Percentiles rank a stretch among this genome's conserved stretches.
Conservation (phyloP, 202 grass and related monocot genomes). For the Panicum hallii region DNA sequence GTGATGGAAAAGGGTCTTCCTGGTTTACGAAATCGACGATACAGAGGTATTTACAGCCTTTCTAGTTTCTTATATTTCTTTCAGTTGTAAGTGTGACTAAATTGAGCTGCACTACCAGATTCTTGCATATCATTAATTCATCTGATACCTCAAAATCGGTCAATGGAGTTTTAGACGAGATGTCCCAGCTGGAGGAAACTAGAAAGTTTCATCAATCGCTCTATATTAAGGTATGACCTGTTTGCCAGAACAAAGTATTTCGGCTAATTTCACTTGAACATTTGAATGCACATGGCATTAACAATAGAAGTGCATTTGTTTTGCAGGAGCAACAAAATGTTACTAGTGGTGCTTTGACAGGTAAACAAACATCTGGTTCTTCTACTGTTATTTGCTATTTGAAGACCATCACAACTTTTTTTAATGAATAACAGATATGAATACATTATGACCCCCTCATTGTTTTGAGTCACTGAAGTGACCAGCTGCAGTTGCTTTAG, state of each 20-base stretch:
- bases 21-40: conserved; percentile 94
- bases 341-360: conserved; percentile 55
- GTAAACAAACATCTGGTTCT: conserved; percentile 48
- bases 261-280: conserved; percentile 21
- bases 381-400: conserved; percentile 37
- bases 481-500: not conserved
- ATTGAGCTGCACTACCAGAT: conserved; percentile 56
- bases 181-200: conserved; percentile 96
- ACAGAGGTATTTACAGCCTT: conserved; percentile 58
- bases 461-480: not conserved
- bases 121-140: conserved; percentile 76
- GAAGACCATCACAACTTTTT: conserved; percentile 37
- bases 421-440: conserved; percentile 5
- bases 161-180: conserved; percentile 79
- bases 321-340: conserved; percentile 66
- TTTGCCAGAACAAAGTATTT: conserved; percentile 15
- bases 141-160: conserved; percentile 67
- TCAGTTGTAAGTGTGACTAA: conserved; percentile 30
- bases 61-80: conserved; percentile 40
- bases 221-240: conserved; percentile 70
- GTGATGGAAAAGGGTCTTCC: conserved; percentile 54
- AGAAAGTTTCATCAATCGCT: conserved; percentile 94
- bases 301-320: conserved; percentile 46
- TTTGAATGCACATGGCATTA: conserved; percentile 47
- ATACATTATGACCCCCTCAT: not conserved